These are phyloP conservation scores for Aspergillus sp. DNA, from an alignment of 2,329 filamentous ascomycete species.

Conservation along the genomic window DNA sequence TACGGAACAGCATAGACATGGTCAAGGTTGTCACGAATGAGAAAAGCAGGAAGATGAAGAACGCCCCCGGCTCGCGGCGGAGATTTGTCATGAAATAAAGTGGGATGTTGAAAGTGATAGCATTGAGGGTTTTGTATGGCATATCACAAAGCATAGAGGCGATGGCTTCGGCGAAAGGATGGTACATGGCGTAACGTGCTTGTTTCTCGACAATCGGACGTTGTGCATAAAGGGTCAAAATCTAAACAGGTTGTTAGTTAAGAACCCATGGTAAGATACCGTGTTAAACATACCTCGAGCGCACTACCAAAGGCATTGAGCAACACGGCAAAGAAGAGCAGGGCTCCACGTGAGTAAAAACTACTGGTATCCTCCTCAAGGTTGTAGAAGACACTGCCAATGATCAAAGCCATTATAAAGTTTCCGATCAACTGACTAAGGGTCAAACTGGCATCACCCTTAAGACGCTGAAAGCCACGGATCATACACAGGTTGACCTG, in stretches of 20 bases:
- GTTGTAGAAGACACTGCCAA: slow-evolving; percentile 80
- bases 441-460: slow-evolving; percentile 74
- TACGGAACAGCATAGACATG: slow-evolving; percentile 87
- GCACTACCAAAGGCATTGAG: slow-evolving; percentile 82
- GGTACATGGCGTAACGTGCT: slow-evolving; percentile 79
- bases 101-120: slow-evolving; percentile 73
- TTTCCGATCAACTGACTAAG: slow-evolving; percentile 68
- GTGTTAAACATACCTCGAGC: slow-evolving; percentile 57
- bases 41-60: slow-evolving; percentile 83
- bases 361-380: slow-evolving; percentile 63
- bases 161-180: slow-evolving; percentile 84
- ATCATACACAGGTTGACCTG: slow-evolving; percentile 78
- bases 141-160: slow-evolving; percentile 83
- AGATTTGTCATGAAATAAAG: slow-evolving; percentile 89
- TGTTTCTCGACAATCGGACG: slow-evolving; percentile 93
- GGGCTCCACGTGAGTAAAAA: slow-evolving; percentile 76
- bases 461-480: slow-evolving; percentile 75
- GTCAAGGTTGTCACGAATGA: slow-evolving; percentile 70
- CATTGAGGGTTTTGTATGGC: slow-evolving; percentile 77
- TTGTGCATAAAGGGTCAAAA: slow-evolving; percentile 82
- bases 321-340: slow-evolving; percentile 84
- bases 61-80: slow-evolving; percentile 68
- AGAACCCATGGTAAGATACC: neutral
- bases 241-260: slow-evolving; percentile 46
- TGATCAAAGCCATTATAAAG: slow-evolving; percentile 72